Conservation (phyloP, 1,284 basidiomycete species). For the Flammula alnicola region DNA sequence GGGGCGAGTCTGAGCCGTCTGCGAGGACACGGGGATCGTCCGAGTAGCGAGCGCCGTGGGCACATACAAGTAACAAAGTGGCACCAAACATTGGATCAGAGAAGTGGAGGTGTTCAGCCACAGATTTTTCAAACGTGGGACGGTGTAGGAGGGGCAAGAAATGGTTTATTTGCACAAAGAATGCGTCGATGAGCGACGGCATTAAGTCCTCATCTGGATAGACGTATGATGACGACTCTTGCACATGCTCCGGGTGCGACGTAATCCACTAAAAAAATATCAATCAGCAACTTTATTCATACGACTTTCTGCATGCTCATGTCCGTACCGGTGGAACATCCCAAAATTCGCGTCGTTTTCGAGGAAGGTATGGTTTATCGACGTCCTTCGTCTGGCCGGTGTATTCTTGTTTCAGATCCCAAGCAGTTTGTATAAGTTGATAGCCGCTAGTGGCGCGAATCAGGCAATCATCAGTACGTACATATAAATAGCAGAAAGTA, state of each 20-base stretch:
- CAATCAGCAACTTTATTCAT: background rate
- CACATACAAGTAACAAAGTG: constrained; percentile 76
- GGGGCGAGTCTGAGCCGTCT: constrained; percentile 47
- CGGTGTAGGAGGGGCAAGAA: constrained; percentile 80
- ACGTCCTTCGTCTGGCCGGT: constrained; percentile 21
- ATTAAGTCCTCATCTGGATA: constrained; percentile 73
- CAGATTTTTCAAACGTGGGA: constrained; percentile 69
- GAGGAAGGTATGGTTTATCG: constrained; percentile 15
- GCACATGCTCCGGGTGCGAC: constrained; percentile 26
- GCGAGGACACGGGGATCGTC: constrained; percentile 69
- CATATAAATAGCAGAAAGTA: background rate
- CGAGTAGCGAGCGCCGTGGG: constrained; percentile 71
- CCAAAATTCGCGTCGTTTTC: constrained; percentile 39
- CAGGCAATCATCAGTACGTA: background rate
- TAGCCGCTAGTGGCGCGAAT: constrained; percentile 35
- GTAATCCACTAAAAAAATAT: constrained; percentile 28
- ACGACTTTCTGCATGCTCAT: background rate
- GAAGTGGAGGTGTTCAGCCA: constrained; percentile 61
- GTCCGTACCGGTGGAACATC: constrained; percentile 33
- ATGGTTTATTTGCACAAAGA: constrained; percentile 67
- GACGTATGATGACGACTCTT: constrained; percentile 28
- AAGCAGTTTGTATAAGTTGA: constrained; percentile 44
- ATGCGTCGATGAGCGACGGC: constrained; percentile 64
- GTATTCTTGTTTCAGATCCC: constrained; percentile 42
- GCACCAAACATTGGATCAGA: constrained; percentile 67